Evolutionary conservation across 768 basidiomycete species (phyloP).

Genomic region (Hysterangium stoloniferum): DNA sequence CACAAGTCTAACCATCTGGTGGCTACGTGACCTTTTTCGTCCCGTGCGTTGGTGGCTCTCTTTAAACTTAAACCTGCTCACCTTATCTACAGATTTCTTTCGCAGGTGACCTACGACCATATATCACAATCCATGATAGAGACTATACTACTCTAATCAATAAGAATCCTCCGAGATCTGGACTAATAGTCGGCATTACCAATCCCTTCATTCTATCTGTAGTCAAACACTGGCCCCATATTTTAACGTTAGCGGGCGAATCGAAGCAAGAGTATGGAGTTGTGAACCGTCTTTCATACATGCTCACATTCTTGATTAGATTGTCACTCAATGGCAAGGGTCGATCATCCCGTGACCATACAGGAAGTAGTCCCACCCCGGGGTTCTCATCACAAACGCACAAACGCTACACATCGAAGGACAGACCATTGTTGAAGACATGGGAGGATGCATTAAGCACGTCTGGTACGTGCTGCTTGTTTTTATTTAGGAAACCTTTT

Average conservation of each 20-base stretch:
- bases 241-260: slow-evolving; percentile 58
- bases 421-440: slow-evolving; percentile 61
- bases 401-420: slow-evolving; percentile 79
- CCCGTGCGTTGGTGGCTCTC: slow-evolving; percentile 45
- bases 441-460: slow-evolving; percentile 48
- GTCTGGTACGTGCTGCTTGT: neutral
- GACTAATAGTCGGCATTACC: slow-evolving; percentile 75
- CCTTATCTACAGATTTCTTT: slow-evolving; percentile 57
- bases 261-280: slow-evolving; percentile 4
- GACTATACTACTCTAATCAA: slow-evolving; percentile 73
- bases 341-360: slow-evolving; percentile 4
- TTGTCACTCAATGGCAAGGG: neutral
- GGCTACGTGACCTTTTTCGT: slow-evolving; percentile 78
- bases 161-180: slow-evolving; percentile 69
- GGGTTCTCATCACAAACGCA: slow-evolving; percentile 39
- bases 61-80: neutral
- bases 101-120: slow-evolving; percentile 81
- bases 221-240: slow-evolving; percentile 81
- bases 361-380: slow-evolving; percentile 15
- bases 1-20: slow-evolving; percentile 88
- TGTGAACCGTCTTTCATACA: neutral
- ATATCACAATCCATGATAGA: slow-evolving; percentile 94
- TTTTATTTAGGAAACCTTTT: neutral
- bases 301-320: neutral
- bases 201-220: slow-evolving; percentile 80